Evolutionary conservation across 2,329 filamentous ascomycete species (phyloP), one percentile per base, ranked within the genome.

Genomic region (Alternaria arbusti): DNA sequence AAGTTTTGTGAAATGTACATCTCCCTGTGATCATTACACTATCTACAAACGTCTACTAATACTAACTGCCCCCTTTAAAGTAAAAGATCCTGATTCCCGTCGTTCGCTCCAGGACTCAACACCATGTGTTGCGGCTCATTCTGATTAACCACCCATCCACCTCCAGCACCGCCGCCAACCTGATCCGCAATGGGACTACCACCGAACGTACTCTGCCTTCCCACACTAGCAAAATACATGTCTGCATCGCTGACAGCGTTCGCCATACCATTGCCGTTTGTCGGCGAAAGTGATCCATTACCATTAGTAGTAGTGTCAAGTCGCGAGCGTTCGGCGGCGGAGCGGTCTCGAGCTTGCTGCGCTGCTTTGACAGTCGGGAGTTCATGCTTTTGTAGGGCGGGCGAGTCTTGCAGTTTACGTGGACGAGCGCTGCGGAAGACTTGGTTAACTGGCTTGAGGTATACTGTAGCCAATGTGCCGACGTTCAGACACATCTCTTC

Each of bases 401-500:
- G 94, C 3, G 91, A 95, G 57, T 97, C 92, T 59, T 89, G 86
- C 3, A 99, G 85, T 60, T 89, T 90, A 22, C 93, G 87, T 1
- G 93, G 91, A 13, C 96, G 88, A 12, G 96, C 95, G 17, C 90
- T 91, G 61, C 96, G 91, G 85, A 99, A 99, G 10, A 99, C 96
- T 57, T 96, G 95, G 78, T 98, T 94, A 6, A 99, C 95, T 4
- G 96, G 96, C 80, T 99, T 99, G 54, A 99, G 88, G 80, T 99
- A 99, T 55, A 99, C 95, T 1, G 96, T 99, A 4, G 96, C 96
- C 4, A 99, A 86, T 0, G 96, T 98, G 69, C 96, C 96, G 49
- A 99, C 94, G 71, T 95, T 96, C 63, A 99, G 87, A 76, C 96
- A 98, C 88, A 99, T 95, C 79, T 99, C 96, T 81, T 99, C 96